Evolutionary conservation across 2,329 filamentous ascomycete genomes (phyloP).

Genomic region (Arthrocladium fulminans): DNA sequence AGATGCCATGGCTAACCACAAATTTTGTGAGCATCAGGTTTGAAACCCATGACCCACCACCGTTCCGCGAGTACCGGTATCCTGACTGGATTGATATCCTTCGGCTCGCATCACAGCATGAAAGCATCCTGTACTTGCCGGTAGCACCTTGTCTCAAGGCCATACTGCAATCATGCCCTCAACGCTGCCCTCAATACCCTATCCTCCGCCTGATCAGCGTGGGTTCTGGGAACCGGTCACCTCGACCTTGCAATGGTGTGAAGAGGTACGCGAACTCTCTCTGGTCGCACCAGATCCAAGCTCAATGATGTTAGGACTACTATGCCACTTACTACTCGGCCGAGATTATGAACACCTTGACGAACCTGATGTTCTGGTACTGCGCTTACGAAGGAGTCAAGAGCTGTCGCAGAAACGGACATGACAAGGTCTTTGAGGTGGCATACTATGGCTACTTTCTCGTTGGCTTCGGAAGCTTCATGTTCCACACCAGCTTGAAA

Average conservation of each 20-base stretch:
- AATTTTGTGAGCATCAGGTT: too few species aligned
- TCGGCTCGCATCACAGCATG: background rate
- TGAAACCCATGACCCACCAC: background rate
- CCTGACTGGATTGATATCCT: background rate
- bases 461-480: constrained; percentile 53
- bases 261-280: constrained; percentile 50
- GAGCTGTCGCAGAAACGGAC: constrained; percentile 62
- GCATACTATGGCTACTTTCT: constrained; percentile 54
- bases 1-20: too few species aligned
- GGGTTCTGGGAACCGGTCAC: constrained; percentile 64
- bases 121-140: background rate
- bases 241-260: constrained; percentile 69
- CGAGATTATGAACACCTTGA: constrained; percentile 71
- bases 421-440: constrained; percentile 67
- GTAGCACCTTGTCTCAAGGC: constrained; percentile 1
- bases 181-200: constrained; percentile 38
- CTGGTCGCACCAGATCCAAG: background rate
- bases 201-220: constrained; percentile 41
- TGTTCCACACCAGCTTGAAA: constrained; percentile 57
- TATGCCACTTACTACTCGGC: constrained; percentile 67
- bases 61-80: background rate
- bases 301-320: constrained; percentile 49
- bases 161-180: constrained; percentile 24
- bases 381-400: constrained; percentile 66
- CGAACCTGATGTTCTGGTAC: constrained; percentile 72